A percentile compares a stretch with the other conserved stretches of the same genome.
These are phyloP conservation scores for Fusarium domesticum DNA, from an alignment of 2,329 filamentous ascomycete species.

Conservation along the genomic window DNA sequence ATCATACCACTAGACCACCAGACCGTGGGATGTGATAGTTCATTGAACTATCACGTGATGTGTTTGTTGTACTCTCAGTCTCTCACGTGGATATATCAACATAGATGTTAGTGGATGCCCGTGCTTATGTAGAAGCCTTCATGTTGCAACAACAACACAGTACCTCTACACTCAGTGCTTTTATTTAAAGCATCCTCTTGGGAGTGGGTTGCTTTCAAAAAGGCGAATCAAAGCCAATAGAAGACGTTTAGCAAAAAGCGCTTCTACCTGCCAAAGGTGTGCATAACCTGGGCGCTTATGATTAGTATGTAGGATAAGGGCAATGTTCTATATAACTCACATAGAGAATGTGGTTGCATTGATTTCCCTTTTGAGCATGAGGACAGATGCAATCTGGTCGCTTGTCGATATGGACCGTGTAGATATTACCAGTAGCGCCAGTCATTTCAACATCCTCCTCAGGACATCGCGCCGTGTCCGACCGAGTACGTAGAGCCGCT, in stretches of 20 bases:
- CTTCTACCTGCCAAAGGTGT: no score
- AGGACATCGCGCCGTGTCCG: slow-evolving; percentile 39
- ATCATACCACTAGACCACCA: slow-evolving; percentile 68
- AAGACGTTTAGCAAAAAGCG: no score
- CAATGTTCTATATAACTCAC: slow-evolving; percentile 31
- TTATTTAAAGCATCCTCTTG: no score
- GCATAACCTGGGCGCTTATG: slow-evolving; percentile 46
- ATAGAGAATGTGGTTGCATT: slow-evolving; percentile 66
- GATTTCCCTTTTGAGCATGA: slow-evolving; percentile 49
- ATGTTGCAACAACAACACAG: no score
- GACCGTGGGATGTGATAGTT: slow-evolving; percentile 29
- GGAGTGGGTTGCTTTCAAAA: no score
- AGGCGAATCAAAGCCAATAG: no score
- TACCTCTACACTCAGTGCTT: no score
- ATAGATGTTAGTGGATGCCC: slow-evolving; percentile 6
- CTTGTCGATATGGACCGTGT: slow-evolving; percentile 53
- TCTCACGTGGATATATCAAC: background rate
- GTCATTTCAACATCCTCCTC: slow-evolving; percentile 57
- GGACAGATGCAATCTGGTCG: slow-evolving; percentile 56
- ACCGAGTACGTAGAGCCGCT: slow-evolving; percentile 47
- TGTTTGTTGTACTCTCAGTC: background rate
- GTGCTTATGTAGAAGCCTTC: no score
- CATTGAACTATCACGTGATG: background rate
- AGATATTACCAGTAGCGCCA: slow-evolving; percentile 65
- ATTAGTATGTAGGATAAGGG: background rate